phyloP scores from a whole-genome alignment of 352 stramenopile genomes.

The Halophytophthora polymorphica region DNA sequence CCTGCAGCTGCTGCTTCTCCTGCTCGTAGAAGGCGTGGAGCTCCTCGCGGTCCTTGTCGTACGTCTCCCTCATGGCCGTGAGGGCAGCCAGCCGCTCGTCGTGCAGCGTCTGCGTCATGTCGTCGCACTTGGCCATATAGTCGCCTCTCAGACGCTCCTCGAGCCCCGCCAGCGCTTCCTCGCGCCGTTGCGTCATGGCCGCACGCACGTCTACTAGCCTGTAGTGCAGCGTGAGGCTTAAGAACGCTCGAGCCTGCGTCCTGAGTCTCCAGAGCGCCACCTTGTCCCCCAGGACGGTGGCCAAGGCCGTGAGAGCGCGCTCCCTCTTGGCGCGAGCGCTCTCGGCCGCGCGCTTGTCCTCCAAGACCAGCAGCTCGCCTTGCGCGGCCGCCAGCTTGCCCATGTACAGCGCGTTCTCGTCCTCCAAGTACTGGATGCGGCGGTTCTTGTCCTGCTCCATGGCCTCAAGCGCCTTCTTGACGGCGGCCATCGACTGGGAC shows the following conservation, averaged over 20 bases:
- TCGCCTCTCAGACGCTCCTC: slow-evolving; percentile 44
- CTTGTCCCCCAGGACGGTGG: slow-evolving; percentile 20
- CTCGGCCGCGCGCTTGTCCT: slow-evolving; percentile 42
- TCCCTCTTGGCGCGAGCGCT: slow-evolving; percentile 30
- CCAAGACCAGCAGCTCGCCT: slow-evolving; percentile 50
- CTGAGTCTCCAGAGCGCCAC: slow-evolving; percentile 15
- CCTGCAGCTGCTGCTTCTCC: slow-evolving; percentile 52
- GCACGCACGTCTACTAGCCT: slow-evolving; percentile 1
- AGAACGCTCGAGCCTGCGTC: slow-evolving; percentile 27
- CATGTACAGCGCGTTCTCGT: slow-evolving; percentile 48
- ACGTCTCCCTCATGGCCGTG: slow-evolving; percentile 34
- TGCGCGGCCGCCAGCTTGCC: slow-evolving; percentile 51
- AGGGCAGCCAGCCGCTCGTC: slow-evolving; percentile 46
- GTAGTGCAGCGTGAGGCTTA: slow-evolving; percentile 2
- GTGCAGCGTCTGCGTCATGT: slow-evolving; percentile 50
- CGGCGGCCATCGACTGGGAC: slow-evolving; percentile 45
- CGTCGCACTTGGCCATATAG: slow-evolving; percentile 59
- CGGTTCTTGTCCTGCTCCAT: slow-evolving; percentile 69
- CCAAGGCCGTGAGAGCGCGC: slow-evolving; percentile 19
- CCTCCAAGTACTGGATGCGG: slow-evolving; percentile 46
- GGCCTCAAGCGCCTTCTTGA: slow-evolving; percentile 54
- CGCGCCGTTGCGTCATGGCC: slow-evolving; percentile 8
- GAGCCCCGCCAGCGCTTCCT: slow-evolving; percentile 25
- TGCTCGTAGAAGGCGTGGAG: slow-evolving; percentile 51
- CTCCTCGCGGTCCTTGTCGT: slow-evolving; percentile 51